A percentile compares a stretch with the other conserved stretches of the same genome.
Evolutionary conservation across 495 filamentous ascomycete genomes (phyloP).

Genomic region (Neurospora cerealis): DNA sequence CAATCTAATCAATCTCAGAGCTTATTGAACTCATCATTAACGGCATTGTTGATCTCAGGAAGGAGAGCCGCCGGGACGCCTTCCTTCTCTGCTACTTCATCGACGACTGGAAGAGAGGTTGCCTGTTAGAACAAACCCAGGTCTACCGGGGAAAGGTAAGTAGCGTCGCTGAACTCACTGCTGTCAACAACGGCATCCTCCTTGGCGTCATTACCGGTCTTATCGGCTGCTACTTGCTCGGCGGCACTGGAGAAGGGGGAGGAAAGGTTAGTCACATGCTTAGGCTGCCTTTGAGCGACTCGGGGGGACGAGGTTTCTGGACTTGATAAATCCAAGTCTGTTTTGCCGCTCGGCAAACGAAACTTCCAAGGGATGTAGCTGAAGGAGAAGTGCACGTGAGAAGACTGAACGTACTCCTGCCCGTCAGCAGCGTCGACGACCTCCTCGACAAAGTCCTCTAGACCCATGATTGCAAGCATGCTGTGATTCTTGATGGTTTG

Average conservation of each 20-base stretch:
- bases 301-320: neutral
- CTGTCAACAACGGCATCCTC: slow-evolving; percentile 23
- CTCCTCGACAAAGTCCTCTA: slow-evolving; percentile 14
- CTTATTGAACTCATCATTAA: slow-evolving; percentile 27
- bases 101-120: slow-evolving; percentile 8
- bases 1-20: neutral
- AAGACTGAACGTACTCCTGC: slow-evolving; percentile 10
- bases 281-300: neutral
- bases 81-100: slow-evolving; percentile 22
- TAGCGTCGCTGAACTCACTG: slow-evolving; percentile 3
- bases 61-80: slow-evolving; percentile 17
- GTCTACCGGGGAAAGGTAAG: neutral
- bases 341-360: neutral
- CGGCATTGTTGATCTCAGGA: slow-evolving; percentile 22
- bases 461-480: neutral
- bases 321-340: neutral
- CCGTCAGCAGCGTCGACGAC: slow-evolving; percentile 17
- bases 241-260: slow-evolving; percentile 9
- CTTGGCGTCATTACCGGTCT: slow-evolving; percentile 16
- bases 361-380: neutral
- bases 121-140: neutral
- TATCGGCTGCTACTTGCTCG: slow-evolving; percentile 22
- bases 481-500: neutral
- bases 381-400: no score
- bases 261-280: neutral